phyloP scores from a whole-genome alignment of 352 stramenopile genomes.

The Globisporangium spiculum region DNA sequence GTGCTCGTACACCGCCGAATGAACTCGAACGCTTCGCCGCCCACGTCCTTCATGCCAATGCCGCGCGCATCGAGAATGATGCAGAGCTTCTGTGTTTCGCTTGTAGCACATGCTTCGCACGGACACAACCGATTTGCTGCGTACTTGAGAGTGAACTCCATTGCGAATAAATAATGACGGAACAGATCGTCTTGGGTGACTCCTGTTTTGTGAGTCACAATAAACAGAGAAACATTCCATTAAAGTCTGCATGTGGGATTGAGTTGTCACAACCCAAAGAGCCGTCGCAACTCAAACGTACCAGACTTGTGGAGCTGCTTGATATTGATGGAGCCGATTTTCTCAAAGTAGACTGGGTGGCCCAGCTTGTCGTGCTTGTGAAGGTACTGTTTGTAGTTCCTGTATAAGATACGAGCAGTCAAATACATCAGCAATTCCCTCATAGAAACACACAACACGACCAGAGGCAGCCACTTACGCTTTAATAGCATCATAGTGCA shows the following conservation, averaged over 20 bases:
- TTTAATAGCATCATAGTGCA: slow-evolving; percentile 69
- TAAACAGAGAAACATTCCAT: neutral
- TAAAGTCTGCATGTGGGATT: neutral
- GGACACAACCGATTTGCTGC: slow-evolving; percentile 51
- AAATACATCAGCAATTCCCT: slow-evolving; percentile 4
- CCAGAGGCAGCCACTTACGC: slow-evolving; percentile 26
- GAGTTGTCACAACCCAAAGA: neutral
- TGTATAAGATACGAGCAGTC: slow-evolving; percentile 20
- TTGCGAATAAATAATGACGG: slow-evolving; percentile 80
- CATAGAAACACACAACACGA: neutral
- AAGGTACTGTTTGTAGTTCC: slow-evolving; percentile 73
- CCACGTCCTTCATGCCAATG: slow-evolving; percentile 76
- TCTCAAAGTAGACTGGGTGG: slow-evolving; percentile 80
- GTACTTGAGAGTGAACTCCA: slow-evolving; percentile 84
- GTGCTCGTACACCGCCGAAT: slow-evolving; percentile 75
- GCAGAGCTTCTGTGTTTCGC: slow-evolving; percentile 72
- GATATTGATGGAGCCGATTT: slow-evolving; percentile 82
- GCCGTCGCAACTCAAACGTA: slow-evolving; percentile 4
- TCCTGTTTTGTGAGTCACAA: slow-evolving; percentile 15
- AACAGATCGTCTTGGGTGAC: slow-evolving; percentile 71
- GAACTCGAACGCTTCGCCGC: slow-evolving; percentile 79
- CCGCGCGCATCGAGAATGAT: slow-evolving; percentile 71
- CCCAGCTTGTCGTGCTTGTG: slow-evolving; percentile 81
- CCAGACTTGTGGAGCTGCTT: slow-evolving; percentile 65
- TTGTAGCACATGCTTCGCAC: slow-evolving; percentile 54